phyloP scores from a whole-genome alignment of 2,329 filamentous ascomycete species.

The Dactylellina haptotyla region DNA sequence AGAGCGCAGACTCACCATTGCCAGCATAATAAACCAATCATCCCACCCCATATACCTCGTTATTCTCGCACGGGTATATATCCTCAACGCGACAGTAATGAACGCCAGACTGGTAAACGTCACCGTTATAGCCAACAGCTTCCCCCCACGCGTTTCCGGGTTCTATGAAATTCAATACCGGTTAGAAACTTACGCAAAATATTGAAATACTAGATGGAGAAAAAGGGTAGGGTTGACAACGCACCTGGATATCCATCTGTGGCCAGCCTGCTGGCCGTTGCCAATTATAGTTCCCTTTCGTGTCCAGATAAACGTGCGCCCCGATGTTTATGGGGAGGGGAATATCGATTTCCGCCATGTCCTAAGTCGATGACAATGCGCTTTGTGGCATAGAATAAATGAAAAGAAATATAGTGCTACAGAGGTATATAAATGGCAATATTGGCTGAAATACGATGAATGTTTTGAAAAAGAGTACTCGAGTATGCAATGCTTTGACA shows the following conservation, averaged over 20 bases:
- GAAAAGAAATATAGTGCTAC: too few species aligned
- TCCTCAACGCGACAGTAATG: conserved; percentile 19
- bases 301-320: conserved; percentile 1
- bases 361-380: not conserved
- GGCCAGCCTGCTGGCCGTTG: conserved; percentile 23
- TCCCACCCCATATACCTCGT: conserved; percentile 47
- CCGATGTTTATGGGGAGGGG: not conserved
- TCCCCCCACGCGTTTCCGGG: not conserved
- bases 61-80: conserved; percentile 28
- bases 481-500: not conserved
- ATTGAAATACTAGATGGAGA: not conserved
- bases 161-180: conserved; percentile 8
- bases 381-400: too few species aligned
- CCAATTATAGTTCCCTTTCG: conserved; percentile 24
- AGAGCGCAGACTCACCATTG: conserved; percentile 38
- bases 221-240: not conserved
- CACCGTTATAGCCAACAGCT: conserved; percentile 2
- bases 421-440: too few species aligned
- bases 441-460: not conserved
- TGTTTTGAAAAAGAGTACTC: not conserved
- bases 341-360: not conserved
- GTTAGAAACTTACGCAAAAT: not conserved
- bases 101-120: conserved; percentile 15
- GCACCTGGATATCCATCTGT: conserved; percentile 20
- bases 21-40: conserved; percentile 45